Base-by-base conservation (phyloP, 306 rosid genomes). In the Pueraria montana region DNA sequence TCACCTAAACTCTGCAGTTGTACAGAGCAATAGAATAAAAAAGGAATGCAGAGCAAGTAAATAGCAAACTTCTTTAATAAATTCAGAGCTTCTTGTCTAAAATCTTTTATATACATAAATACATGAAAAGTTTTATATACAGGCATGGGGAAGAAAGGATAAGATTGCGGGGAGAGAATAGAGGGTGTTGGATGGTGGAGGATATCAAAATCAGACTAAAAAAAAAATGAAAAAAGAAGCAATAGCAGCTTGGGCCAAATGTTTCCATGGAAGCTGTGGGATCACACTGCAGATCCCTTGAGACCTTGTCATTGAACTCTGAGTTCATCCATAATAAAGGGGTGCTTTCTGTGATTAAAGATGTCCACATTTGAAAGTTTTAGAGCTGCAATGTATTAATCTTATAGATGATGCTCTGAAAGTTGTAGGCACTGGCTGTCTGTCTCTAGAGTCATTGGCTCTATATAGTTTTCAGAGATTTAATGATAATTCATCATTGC, bases 171-270 rank as follows among this genome's bases (percentile, higher is more conserved):
- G n/a, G n/a, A n/a, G n/a, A n/a, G n/a, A n/a, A n/a, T n/a, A n/a
- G n/a, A n/a, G n/a, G n/a, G n/a, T n/a, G n/a, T n/a, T n/a, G n/a
- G n/a, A n/a, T n/a, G n/a, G n/a, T n/a, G n/a, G n/a, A n/a, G n/a
- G n/a, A n/a, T n/a, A n/a, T n/a, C n/a, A n/a, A n/a, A n/a, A n/a
- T n/a, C n/a, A n/a, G n/a, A n/a, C n/a, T n/a, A n/a, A n/a, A n/a
- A n/a, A n/a, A n/a, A n/a, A n/a, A n/a, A n/a, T n/a, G n/a, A n/a
- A n/a, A n/a, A n/a, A n/a, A n/a, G n/a, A n/a, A n/a, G n/a, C n/a
- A n/a, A n/a, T 96, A 27, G 97, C 99, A 14, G 99, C 94, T 42
- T 96, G 98, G 82, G 91, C 96, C 27, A 96, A 87, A 96, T 69
- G 12, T 87, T 69, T 86, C 99, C 69, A 81, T 96, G 93, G 93